Conservation (phyloP, 495 filamentous ascomycete species). For the Parmelia sp. region DNA sequence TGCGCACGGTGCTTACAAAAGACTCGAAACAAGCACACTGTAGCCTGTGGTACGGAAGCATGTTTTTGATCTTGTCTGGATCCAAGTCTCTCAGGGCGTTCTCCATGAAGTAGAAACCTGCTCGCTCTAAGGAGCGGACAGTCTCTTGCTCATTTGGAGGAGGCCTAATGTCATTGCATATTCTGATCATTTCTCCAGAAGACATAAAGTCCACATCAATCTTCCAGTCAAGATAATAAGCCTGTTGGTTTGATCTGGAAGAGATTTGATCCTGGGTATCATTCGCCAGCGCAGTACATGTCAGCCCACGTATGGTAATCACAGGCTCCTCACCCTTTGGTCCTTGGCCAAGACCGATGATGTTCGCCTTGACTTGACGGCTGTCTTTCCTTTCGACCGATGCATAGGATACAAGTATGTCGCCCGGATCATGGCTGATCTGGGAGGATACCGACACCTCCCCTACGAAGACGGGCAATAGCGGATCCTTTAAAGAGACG, state of each 20-base stretch:
- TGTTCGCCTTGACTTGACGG: constrained; percentile 10
- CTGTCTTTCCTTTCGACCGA: constrained; percentile 1
- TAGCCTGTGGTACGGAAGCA: constrained; percentile 16
- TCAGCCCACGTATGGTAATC: constrained; percentile 7
- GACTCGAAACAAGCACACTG: constrained; percentile 12
- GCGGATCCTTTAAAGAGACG: constrained; percentile 20
- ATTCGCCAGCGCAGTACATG: constrained; percentile 14
- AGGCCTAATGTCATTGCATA: neutral
- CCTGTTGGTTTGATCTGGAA: neutral
- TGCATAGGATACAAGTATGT: constrained; percentile 23
- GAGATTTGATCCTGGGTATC: neutral
- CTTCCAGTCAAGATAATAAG: constrained; percentile 9
- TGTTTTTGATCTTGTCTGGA: neutral
- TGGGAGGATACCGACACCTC: constrained; percentile 26
- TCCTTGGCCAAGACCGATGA: neutral
- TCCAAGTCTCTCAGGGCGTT: constrained; percentile 5
- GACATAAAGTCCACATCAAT: constrained; percentile 15
- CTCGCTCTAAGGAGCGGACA: constrained; percentile 7
- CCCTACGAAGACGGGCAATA: constrained; percentile 30
- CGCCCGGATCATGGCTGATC: constrained; percentile 21
- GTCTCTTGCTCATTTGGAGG: neutral
- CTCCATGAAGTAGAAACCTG: constrained; percentile 17
- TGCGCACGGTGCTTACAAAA: neutral
- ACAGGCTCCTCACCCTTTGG: neutral
- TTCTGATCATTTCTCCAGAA: neutral